Evolutionary conservation across 768 basidiomycete genomes (phyloP).

Genomic region (Tylopilus rubrobrunneus): DNA sequence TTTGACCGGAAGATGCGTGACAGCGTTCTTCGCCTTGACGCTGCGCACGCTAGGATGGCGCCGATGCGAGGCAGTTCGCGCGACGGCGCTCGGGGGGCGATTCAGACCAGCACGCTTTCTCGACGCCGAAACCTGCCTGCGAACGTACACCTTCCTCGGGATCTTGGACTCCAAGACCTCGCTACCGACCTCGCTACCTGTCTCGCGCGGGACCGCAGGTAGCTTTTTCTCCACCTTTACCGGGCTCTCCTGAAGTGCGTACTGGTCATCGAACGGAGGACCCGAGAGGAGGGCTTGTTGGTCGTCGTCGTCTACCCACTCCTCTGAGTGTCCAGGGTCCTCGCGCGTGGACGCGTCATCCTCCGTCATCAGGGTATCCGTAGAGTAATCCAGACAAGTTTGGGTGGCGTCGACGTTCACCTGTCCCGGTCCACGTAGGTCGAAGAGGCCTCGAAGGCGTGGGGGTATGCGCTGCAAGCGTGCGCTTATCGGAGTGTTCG

Average conservation of each 20-base stretch:
- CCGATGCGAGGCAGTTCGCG: conserved; percentile 11
- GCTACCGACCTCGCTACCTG: background rate
- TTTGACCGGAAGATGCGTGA: conserved; percentile 9
- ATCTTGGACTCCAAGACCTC: conserved; percentile 17
- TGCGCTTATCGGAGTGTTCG: conserved; percentile 20
- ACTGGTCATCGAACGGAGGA: conserved; percentile 24
- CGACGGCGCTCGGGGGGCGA: background rate
- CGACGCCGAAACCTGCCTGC: conserved; percentile 14
- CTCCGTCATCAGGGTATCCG: background rate
- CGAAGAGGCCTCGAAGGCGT: conserved; percentile 31
- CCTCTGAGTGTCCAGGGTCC: conserved; percentile 9
- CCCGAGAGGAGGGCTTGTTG: conserved; percentile 16
- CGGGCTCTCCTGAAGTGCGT: conserved; percentile 9
- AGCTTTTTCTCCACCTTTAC: conserved; percentile 12
- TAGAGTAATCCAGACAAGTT: conserved; percentile 24
- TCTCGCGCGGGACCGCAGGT: conserved; percentile 12
- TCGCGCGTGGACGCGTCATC: background rate
- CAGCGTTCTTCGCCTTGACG: conserved; percentile 7
- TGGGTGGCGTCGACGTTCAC: conserved; percentile 21
- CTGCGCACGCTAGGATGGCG: conserved; percentile 16
- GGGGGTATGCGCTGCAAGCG: conserved; percentile 19
- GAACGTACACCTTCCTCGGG: conserved; percentile 16
- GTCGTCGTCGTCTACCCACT: conserved; percentile 29
- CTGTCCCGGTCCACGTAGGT: conserved; percentile 25
- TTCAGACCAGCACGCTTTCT: conserved; percentile 3